Conservation (phyloP, 108 stramenopile genomes). For the Cyclotella choctawhatcheeana region DNA sequence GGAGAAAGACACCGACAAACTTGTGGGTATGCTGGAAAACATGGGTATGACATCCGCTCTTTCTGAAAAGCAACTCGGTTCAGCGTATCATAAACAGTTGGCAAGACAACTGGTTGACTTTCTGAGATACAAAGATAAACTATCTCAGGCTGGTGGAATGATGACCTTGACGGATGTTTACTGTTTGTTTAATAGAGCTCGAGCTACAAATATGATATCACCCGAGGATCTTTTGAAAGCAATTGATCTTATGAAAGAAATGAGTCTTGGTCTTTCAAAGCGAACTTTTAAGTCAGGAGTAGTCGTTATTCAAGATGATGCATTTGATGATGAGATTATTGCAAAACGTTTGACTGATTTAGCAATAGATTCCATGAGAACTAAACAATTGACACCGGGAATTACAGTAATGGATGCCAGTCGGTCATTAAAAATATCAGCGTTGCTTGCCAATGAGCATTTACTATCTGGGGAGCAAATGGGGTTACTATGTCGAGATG, state of each 20-base stretch:
- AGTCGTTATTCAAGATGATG: slow-evolving; percentile 82
- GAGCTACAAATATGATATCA: slow-evolving; percentile 95
- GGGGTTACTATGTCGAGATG: slow-evolving; percentile 86
- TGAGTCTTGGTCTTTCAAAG: slow-evolving; percentile 83
- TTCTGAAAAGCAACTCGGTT: slow-evolving; percentile 73
- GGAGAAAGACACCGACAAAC: slow-evolving; percentile 57
- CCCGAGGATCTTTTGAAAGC: slow-evolving; percentile 94
- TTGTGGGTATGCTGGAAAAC: slow-evolving; percentile 72
- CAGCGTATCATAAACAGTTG: slow-evolving; percentile 85
- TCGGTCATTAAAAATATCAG: slow-evolving; percentile 66
- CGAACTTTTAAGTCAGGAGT: slow-evolving; percentile 86
- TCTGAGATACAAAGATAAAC: slow-evolving; percentile 60
- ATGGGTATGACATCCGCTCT: slow-evolving; percentile 97
- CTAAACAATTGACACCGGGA: slow-evolving; percentile 13
- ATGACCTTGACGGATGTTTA: slow-evolving; percentile 88
- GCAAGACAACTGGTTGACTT: slow-evolving; percentile 97
- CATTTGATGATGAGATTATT: slow-evolving; percentile 65
- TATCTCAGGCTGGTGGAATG: slow-evolving; percentile 65
- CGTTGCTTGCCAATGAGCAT: slow-evolving; percentile 86
- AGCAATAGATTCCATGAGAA: slow-evolving; percentile 31
- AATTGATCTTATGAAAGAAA: slow-evolving; percentile 59
- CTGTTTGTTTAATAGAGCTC: slow-evolving; percentile 93
- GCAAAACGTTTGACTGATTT: slow-evolving; percentile 60
- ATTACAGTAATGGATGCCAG: slow-evolving; percentile 70
- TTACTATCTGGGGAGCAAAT: slow-evolving; percentile 78